A percentile compares a stretch with the other conserved stretches of the same genome.
Evolutionary conservation across 306 rosid genomes (phyloP).

Genomic region (Lablab purpureus): DNA sequence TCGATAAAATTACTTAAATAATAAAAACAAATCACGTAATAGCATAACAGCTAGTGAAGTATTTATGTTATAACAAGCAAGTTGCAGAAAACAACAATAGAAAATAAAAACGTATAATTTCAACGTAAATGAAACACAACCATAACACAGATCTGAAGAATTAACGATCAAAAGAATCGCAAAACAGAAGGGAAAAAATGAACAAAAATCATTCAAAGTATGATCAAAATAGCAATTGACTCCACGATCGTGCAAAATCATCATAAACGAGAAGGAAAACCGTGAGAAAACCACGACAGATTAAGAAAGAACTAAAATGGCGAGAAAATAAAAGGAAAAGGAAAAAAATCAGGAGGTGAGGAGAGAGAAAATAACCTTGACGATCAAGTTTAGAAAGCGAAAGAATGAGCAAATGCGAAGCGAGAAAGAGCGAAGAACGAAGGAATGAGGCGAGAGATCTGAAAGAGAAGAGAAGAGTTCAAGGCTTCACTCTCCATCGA

Average conservation of each 20-base stretch:
- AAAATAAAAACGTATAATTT: not conserved
- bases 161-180: not conserved
- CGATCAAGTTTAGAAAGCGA: constrained; percentile 16
- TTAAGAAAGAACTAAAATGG: not conserved
- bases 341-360: not conserved
- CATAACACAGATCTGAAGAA: constrained; percentile 38
- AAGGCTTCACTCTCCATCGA: constrained; percentile 64
- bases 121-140: not conserved
- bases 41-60: not conserved
- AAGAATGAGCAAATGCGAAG: not conserved
- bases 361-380: constrained; percentile 48
- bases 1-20: not conserved
- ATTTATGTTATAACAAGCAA: not conserved
- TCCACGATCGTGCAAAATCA: not conserved
- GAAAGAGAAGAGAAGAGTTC: constrained; percentile 1
- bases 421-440: constrained; percentile 37
- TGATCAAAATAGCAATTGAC: not conserved
- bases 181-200: not conserved
- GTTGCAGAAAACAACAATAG: not conserved
- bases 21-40: not conserved
- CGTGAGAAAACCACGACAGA: not conserved
- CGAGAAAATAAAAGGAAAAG: not conserved
- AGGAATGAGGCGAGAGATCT: constrained; percentile 43
- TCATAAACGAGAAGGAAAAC: not conserved
- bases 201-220: not conserved